Evolutionary conservation across 2,329 filamentous ascomycete genomes (phyloP).

Genomic region (Pseudogymnoascus sp.): DNA sequence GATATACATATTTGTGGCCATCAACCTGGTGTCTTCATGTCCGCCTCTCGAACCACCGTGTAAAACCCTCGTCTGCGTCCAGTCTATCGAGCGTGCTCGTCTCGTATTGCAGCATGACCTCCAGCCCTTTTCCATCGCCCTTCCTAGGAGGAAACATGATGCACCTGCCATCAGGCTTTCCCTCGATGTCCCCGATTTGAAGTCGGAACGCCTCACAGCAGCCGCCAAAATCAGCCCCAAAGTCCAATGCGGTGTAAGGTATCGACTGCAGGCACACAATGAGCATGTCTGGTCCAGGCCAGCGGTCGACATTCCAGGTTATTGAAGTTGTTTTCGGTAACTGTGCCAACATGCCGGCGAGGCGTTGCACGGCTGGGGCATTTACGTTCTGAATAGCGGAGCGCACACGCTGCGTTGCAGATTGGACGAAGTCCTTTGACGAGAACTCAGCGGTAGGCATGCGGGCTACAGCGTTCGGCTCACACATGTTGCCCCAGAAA

Average conservation of each 20-base stretch:
- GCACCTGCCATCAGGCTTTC: constrained; percentile 9
- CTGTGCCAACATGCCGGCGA: background rate
- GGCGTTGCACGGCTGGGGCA: background rate
- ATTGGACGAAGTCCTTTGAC: background rate
- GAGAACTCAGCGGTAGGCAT: background rate
- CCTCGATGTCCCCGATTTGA: constrained; percentile 4
- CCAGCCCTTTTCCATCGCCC: background rate
- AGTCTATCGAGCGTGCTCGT: background rate
- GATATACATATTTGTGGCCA: background rate
- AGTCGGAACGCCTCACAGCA: background rate
- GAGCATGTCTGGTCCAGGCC: constrained; percentile 10
- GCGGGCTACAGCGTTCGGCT: constrained; percentile 8
- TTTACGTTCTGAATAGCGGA: constrained; percentile 1
- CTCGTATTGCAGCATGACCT: constrained; percentile 2
- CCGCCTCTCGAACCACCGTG: constrained; percentile 1
- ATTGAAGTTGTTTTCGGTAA: background rate
- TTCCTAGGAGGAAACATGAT: constrained; percentile 5
- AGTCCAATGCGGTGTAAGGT: background rate
- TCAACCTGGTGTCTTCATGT: background rate
- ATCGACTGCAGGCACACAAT: background rate
- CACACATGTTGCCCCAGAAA: constrained; percentile 8
- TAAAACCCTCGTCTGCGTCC: background rate
- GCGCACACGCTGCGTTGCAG: background rate
- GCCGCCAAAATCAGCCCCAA: background rate
- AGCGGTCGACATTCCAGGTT: constrained; percentile 11